A percentile compares a stretch with the other conserved stretches of the same genome.
These are phyloP conservation scores for Melanogaster broomeanus DNA, from an alignment of 768 basidiomycete genomes.

Conservation along the genomic window DNA sequence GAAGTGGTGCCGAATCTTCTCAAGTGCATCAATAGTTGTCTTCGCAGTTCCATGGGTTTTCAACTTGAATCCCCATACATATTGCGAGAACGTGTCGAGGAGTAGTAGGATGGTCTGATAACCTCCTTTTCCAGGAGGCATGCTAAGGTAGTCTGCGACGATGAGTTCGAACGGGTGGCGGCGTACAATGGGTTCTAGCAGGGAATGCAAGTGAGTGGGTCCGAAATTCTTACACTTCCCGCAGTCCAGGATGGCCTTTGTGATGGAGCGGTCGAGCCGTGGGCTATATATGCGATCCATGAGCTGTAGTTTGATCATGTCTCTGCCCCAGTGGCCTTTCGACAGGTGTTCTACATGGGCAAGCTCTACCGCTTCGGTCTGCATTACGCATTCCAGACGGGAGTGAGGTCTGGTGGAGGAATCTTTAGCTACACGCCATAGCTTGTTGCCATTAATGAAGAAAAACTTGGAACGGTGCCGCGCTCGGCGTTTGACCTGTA, in stretches of 20 bases:
- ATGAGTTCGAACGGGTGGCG: slow-evolving; percentile 21
- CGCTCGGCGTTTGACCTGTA: too few relatives aligned
- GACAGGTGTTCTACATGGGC: slow-evolving; percentile 14
- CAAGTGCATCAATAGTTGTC: slow-evolving; percentile 10
- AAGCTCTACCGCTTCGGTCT: slow-evolving; percentile 22
- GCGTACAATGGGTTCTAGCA: slow-evolving; percentile 20
- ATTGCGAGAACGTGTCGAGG: too few relatives aligned
- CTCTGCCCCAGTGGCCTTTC: slow-evolving; percentile 36
- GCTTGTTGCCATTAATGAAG: too few relatives aligned
- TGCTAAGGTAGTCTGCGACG: slow-evolving; percentile 19
- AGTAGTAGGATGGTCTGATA: slow-evolving; percentile 7
- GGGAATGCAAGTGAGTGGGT: slow-evolving; percentile 12
- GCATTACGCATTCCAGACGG: slow-evolving; percentile 27
- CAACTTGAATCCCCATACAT: slow-evolving; percentile 21
- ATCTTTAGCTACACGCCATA: too few relatives aligned
- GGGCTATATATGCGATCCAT: slow-evolving; percentile 31
- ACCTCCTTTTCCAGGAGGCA: slow-evolving; percentile 16
- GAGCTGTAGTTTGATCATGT: slow-evolving; percentile 33
- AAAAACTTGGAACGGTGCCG: too few relatives aligned
- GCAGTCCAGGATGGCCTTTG: neutral
- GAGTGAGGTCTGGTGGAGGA: too few relatives aligned
- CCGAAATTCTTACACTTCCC: slow-evolving; percentile 23
- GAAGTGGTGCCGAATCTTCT: slow-evolving; percentile 12
- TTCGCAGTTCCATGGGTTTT: slow-evolving; percentile 13
- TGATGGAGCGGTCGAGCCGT: slow-evolving; percentile 19